Conservation (phyloP, 345 rosid genomes). For the Eucalyptus erythrocorys region DNA sequence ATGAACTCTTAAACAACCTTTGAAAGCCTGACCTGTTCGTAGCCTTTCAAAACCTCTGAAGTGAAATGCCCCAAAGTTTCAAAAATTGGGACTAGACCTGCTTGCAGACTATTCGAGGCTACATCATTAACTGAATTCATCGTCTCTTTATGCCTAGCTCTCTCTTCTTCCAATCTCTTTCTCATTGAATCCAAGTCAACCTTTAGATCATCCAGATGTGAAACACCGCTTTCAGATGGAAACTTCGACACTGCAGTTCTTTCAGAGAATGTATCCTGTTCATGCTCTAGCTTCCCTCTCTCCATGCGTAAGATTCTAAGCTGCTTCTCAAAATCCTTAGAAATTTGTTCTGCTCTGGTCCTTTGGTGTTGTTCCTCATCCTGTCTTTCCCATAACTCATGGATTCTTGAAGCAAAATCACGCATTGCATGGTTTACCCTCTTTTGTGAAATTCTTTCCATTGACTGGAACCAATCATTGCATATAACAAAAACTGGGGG, state of each 20-base stretch:
- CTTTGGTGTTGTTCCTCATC: constrained; percentile 75
- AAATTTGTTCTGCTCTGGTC: constrained; percentile 66
- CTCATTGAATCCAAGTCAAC: constrained; percentile 86
- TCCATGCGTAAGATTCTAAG: constrained; percentile 43
- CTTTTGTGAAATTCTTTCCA: constrained; percentile 55
- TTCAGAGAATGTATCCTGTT: constrained; percentile 47
- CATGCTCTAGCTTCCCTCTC: constrained; percentile 46
- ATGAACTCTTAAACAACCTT: background rate
- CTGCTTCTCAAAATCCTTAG: constrained; percentile 71
- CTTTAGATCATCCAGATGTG: constrained; percentile 69
- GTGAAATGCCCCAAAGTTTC: constrained; percentile 71
- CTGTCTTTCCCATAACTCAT: constrained; percentile 76
- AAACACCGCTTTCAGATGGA: constrained; percentile 51
- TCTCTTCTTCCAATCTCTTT: constrained; percentile 65
- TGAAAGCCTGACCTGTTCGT: constrained; percentile 40
- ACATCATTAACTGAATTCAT: constrained; percentile 58
- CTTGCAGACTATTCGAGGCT: constrained; percentile 72
- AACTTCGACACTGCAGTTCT: constrained; percentile 44
- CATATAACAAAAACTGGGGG: constrained; percentile 71
- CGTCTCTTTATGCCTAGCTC: constrained; percentile 65
- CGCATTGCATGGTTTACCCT: constrained; percentile 53
- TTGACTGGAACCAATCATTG: constrained; percentile 87
- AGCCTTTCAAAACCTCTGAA: constrained; percentile 68
- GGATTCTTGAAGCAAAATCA: constrained; percentile 57
- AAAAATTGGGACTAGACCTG: constrained; percentile 78